These are phyloP conservation scores for Chalciporus sphaerocephalus DNA, from an alignment of 768 basidiomycete genomes.

Conservation along the genomic window DNA sequence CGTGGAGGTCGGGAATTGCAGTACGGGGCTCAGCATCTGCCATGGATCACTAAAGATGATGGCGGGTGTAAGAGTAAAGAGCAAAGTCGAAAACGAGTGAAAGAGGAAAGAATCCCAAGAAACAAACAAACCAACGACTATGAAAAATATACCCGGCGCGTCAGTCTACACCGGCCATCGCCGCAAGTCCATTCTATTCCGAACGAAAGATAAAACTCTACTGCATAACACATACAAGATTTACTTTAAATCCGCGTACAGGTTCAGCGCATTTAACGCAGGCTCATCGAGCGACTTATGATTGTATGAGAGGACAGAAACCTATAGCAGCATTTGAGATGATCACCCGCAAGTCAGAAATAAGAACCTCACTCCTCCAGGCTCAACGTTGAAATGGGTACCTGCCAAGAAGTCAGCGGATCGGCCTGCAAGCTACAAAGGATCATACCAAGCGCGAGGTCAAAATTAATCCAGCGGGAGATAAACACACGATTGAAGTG, in stretches of 20 bases:
- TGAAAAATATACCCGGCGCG: too few species aligned
- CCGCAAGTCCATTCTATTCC: conserved; percentile 7
- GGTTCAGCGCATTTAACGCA: conserved; percentile 66
- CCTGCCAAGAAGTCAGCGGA: conserved; percentile 37
- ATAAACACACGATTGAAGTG: conserved; percentile 75
- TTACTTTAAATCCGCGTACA: conserved; percentile 46
- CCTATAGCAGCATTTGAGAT: conserved; percentile 37
- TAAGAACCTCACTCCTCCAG: conserved; percentile 59
- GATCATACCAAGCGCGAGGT: conserved; percentile 49
- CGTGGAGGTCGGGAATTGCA: conserved; percentile 21
- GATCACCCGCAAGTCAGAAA: background rate
- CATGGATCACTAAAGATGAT: conserved; percentile 32
- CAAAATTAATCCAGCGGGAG: conserved; percentile 76
- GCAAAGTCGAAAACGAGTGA: conserved; percentile 5
- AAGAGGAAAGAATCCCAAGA: conserved; percentile 7
- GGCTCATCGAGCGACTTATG: conserved; percentile 78
- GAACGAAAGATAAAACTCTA: conserved; percentile 11
- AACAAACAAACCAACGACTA: conserved; percentile 8
- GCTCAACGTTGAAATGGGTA: conserved; percentile 79
- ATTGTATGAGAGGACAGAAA: conserved; percentile 80
- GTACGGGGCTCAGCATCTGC: conserved; percentile 31
- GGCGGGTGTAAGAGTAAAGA: conserved; percentile 6
- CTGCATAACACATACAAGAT: too few species aligned
- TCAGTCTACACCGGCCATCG: background rate
- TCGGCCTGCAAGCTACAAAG: background rate